Evolutionary conservation across 176 grass and related monocot species (phyloP).

Genomic region (Musa schizocarpa): DNA sequence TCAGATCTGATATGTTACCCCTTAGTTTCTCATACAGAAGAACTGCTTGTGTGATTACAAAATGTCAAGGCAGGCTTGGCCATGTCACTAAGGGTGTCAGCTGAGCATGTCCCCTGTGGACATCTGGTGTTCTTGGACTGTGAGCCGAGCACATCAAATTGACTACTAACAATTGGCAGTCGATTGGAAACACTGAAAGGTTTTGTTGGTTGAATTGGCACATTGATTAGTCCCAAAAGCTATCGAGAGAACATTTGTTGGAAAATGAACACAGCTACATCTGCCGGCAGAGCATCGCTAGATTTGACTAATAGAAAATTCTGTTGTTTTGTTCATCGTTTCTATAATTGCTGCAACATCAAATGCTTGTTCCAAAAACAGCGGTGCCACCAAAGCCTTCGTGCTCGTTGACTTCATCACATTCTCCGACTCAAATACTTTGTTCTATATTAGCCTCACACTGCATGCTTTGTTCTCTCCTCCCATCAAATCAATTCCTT

Average conservation of each 20-base stretch:
- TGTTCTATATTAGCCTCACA: neutral
- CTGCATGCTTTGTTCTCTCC: neutral
- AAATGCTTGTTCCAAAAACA: neutral
- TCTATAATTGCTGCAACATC: neutral
- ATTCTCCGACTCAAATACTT: neutral
- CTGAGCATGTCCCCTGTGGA: no score
- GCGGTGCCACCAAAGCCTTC: slow-evolving; percentile 5
- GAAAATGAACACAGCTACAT: neutral
- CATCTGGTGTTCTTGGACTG: no score
- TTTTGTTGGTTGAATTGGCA: neutral
- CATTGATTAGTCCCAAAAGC: neutral
- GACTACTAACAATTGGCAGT: no score
- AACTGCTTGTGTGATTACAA: no score
- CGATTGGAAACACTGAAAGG: no score
- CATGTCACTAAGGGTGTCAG: no score
- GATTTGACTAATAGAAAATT: neutral
- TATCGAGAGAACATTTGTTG: neutral
- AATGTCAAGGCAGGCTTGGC: no score
- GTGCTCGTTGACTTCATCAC: neutral
- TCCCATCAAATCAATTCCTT: no score
- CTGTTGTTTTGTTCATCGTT: neutral
- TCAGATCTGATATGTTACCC: no score
- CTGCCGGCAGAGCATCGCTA: neutral
- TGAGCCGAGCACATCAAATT: no score
- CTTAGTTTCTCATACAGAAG: no score